Base-by-base conservation (phyloP, 768 basidiomycete genomes). In the Boletus coccyginus region DNA sequence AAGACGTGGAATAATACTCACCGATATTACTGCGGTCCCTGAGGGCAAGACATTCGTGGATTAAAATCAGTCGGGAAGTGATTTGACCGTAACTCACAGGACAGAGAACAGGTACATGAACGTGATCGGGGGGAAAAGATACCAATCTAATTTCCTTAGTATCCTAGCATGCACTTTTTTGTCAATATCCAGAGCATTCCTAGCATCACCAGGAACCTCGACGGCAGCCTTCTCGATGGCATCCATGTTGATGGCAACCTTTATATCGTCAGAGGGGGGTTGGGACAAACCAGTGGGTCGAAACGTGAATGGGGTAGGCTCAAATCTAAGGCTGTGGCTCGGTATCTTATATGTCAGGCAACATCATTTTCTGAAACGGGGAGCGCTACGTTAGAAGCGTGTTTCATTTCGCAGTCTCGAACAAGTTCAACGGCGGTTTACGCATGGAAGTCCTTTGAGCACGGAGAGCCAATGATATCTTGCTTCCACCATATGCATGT, bases 11-110 rank as follows among this genome's bases (percentile, higher is more conserved):
- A 44, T 29, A 14, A 6, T 13, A 63, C 68, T 69, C 61, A 49
- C 78, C 78, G 48, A 80, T 67, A 58, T 78, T 80, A 46, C 71
- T 63, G 16, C 79, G 75, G 57, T 79, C 79, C 31, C 75, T 76
- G 45, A 27, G 27, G 27, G 27, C 27, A 31, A 38, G 29, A 49
- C 29, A 29, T 40, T 35, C 19, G 33, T 47, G 24, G 11, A 16
- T 32, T 11, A 16, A 42, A 46, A 29, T 4, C 16, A 13, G 7
- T 8, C 21, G 27, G 29, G 36, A 47, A 16, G 21, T 10, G 32
- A 32, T 24, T 13, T 35, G n/a, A 19, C 2, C 12, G 1, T 36
- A 5, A 59, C 61, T 59, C 32, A 63, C 61, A 59, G 44, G 35
- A 59, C 63, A 3, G 49, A 48, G 7, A 63, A 31, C 8, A 59